Evolutionary conservation across 495 filamentous ascomycete genomes (phyloP).

Genomic region (Echria macrotheca): DNA sequence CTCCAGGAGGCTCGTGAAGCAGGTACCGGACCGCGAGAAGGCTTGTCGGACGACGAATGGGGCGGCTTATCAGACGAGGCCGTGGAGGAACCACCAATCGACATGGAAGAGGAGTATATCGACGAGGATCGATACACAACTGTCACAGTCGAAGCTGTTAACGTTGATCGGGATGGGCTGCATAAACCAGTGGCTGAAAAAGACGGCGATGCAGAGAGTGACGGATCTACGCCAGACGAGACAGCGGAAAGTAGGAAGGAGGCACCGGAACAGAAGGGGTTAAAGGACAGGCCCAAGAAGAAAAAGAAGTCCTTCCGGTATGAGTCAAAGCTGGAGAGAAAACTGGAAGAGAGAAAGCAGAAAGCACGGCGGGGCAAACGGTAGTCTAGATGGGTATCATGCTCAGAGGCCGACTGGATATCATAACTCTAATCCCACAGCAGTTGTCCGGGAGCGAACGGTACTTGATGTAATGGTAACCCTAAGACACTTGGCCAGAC

Average conservation of each 20-base stretch:
- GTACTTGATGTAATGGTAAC: slow-evolving; percentile 9
- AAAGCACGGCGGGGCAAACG: slow-evolving; percentile 50
- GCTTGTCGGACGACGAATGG: slow-evolving; percentile 50
- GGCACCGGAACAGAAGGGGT: slow-evolving; percentile 42
- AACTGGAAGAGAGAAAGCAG: slow-evolving; percentile 60
- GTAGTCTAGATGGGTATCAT: background rate
- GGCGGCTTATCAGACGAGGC: slow-evolving; percentile 55
- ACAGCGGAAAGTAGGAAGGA: slow-evolving; percentile 24
- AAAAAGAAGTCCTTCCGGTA: slow-evolving; percentile 92
- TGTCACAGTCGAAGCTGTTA: slow-evolving; percentile 89
- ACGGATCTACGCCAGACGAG: slow-evolving; percentile 29
- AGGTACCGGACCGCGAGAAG: slow-evolving; percentile 28
- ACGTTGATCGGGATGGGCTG: slow-evolving; percentile 66
- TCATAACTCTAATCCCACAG: too few species aligned
- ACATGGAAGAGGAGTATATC: slow-evolving; percentile 88
- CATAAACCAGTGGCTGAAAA: slow-evolving; percentile 44
- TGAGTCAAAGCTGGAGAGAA: slow-evolving; percentile 73
- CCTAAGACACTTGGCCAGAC: slow-evolving; percentile 9
- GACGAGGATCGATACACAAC: slow-evolving; percentile 94
- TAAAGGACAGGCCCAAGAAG: slow-evolving; percentile 58
- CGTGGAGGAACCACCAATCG: slow-evolving; percentile 43
- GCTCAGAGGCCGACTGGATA: too few species aligned
- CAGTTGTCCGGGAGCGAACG: too few species aligned
- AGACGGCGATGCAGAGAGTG: slow-evolving; percentile 27
- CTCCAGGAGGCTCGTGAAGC: slow-evolving; percentile 51